A percentile compares a stretch with the other conserved stretches of the same genome.
phyloP scores from a whole-genome alignment of 768 basidiomycete genomes.

The Kwoniella dejecticola region DNA sequence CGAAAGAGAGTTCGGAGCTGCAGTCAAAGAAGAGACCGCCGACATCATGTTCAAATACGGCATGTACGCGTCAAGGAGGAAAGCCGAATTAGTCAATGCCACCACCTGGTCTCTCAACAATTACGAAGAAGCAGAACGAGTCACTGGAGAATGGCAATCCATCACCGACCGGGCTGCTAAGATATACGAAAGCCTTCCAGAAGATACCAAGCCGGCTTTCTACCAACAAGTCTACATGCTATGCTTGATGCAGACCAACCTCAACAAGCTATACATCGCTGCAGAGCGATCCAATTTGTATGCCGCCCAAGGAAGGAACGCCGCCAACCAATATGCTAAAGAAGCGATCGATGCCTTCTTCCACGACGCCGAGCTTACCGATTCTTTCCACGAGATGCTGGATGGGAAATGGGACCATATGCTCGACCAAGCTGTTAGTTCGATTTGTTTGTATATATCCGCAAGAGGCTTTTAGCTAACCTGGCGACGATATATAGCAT shows the following conservation, averaged over 20 bases:
- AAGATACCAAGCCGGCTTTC: constrained; percentile 63
- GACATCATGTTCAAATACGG: constrained; percentile 59
- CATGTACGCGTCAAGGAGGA: constrained; percentile 59
- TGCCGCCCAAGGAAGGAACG: constrained; percentile 67
- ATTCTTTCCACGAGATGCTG: constrained; percentile 64
- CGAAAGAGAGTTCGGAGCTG: constrained; percentile 65
- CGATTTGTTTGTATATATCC: constrained; percentile 35
- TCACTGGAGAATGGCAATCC: constrained; percentile 62
- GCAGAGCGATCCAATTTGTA: constrained; percentile 64
- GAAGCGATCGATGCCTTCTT: constrained; percentile 65
- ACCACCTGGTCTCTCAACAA: constrained; percentile 68
- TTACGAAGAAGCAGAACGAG: constrained; percentile 69
- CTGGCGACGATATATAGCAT: constrained; percentile 21
- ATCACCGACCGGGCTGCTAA: constrained; percentile 61
- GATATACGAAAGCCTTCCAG: constrained; percentile 63
- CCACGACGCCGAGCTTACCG: constrained; percentile 65
- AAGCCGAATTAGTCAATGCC: constrained; percentile 67
- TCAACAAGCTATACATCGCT: constrained; percentile 63
- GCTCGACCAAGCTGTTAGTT: constrained; percentile 70
- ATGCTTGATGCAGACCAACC: constrained; percentile 63
- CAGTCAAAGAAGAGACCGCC: constrained; percentile 58
- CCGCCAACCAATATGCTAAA: constrained; percentile 65
- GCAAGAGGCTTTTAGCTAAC: neutral
- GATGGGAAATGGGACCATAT: constrained; percentile 72
- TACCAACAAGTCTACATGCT: constrained; percentile 64